phyloP scores from a whole-genome alignment of 495 filamentous ascomycete species.

The Letharia lupina region DNA sequence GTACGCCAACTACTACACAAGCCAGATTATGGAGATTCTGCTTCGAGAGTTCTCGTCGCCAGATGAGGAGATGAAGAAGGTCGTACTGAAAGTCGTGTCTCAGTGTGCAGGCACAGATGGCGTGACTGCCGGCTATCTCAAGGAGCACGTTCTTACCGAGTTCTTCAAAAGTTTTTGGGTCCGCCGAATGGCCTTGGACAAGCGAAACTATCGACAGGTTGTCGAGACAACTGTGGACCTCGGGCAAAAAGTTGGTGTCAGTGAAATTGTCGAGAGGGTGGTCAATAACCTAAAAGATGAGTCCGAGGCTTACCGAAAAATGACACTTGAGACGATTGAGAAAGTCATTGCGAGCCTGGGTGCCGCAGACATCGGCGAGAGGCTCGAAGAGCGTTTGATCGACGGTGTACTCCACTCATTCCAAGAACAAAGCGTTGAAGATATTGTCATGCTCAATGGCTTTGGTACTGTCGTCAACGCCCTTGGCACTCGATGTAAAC shows the following conservation, averaged over 20 bases:
- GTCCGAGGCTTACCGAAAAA: conserved; percentile 95
- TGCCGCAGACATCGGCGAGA: conserved; percentile 86
- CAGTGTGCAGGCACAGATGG: conserved; percentile 92
- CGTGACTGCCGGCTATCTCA: conserved; percentile 88
- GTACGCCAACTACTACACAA: conserved; percentile 98
- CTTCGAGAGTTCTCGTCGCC: conserved; percentile 92
- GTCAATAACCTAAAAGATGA: conserved; percentile 97
- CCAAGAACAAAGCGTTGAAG: conserved; percentile 97
- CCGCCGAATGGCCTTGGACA: conserved; percentile 89
- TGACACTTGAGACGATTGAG: conserved; percentile 96
- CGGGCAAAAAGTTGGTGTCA: conserved; percentile 90
- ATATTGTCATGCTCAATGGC: conserved; percentile 94
- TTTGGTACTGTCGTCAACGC: conserved; percentile 98
- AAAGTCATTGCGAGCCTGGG: conserved; percentile 89
- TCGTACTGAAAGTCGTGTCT: conserved; percentile 94
- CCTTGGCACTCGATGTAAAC: conserved; percentile 86
- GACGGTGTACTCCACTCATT: conserved; percentile 96
- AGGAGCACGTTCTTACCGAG: conserved; percentile 86
- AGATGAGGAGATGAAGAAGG: conserved; percentile 99
- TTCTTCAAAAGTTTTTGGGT: conserved; percentile 99
- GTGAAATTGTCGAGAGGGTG: conserved; percentile 87
- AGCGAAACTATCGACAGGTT: conserved; percentile 93
- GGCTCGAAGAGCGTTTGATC: conserved; percentile 84
- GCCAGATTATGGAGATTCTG: conserved; percentile 97
- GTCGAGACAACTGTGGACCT: conserved; percentile 98